Evolutionary conservation across 2,329 filamentous ascomycete genomes (phyloP), one percentile per base, ranked within the genome.

Genomic region (Iodosphaeria phyllophila): DNA sequence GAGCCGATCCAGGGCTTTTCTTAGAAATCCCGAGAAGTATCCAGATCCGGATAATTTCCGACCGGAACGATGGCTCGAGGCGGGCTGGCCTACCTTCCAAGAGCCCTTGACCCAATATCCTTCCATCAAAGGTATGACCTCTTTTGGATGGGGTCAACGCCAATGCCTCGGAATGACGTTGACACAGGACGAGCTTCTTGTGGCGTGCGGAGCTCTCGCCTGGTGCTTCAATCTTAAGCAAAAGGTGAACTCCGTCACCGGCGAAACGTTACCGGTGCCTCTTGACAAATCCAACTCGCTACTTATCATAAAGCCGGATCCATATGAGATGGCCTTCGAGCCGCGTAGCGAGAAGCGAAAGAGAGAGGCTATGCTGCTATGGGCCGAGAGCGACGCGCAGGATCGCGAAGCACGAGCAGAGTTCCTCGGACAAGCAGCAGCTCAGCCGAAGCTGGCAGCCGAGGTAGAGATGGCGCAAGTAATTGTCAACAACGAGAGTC

Each of bases 301-400:
- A 8, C 50, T 66, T n/a, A 64, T 66, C 35, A 54, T 65, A 44
- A 64, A 64, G 47, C 61, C 61, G 1, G 57, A 65, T 31, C 50
- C 54, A 0, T 66, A 61, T 36, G 43, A 61, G 39, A 62, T 66
- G 58, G 49, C 45, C 2, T 64, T 65, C 27, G 54, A 63, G 40
- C 56, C 59, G 4, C 43, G 61, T 24, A 60, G 51, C 25, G 46
- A 46, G 24, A 36, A 34, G 6, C 47, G 55, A 13, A 46, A 42
- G 30, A 33, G 42, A 19, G 47, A 54, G 30, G 49, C 54, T 5
- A 33, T 50, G 9, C 33, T 38, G 5, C 31, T 51, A 12, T 57
- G 53, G 54, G 32, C 32, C 8, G 38, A 42, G 22, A 44, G 47
- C 8, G 39, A 50, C 8, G 32, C 35, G 1, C 29, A 28, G 7